Conservation (phyloP, 495 filamentous ascomycete species). For the Entonaema liquescens region DNA sequence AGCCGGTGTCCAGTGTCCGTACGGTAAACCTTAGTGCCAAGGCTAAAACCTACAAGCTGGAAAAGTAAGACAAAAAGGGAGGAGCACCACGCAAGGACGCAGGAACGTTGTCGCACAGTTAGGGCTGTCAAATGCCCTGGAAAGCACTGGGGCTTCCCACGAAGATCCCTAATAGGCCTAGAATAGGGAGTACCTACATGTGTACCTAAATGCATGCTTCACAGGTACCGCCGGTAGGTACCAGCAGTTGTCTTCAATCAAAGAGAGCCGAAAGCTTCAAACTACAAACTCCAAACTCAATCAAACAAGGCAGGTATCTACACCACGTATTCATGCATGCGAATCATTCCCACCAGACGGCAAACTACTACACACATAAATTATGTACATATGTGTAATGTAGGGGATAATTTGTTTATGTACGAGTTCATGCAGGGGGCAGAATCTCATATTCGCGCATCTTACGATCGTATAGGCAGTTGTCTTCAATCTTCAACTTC, state of each 20-base stretch:
- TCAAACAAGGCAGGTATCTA: conserved; percentile 1
- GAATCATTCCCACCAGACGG: not conserved
- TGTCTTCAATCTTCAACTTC: too few relatives aligned
- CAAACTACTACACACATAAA: not conserved
- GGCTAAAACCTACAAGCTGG: not conserved
- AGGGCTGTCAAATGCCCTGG: conserved; percentile 27
- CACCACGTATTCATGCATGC: conserved; percentile 9
- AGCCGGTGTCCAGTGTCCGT: not conserved
- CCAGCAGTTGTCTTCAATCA: not conserved
- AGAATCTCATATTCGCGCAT: not conserved
- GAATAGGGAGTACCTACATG: not conserved
- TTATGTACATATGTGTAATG: not conserved
- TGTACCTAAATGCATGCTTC: not conserved
- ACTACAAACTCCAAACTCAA: not conserved
- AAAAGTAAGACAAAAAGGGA: conserved; percentile 18
- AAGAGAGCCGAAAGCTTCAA: not conserved
- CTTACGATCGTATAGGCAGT: too few relatives aligned
- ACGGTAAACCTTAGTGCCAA: not conserved
- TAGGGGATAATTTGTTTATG: not conserved
- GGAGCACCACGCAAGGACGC: conserved; percentile 9
- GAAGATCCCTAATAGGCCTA: conserved; percentile 1
- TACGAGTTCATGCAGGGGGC: not conserved
- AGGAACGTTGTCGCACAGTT: conserved; percentile 28
- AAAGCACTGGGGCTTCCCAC: not conserved
- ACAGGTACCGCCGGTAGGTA: too few relatives aligned